These are phyloP conservation scores for Calocybe indica DNA, from an alignment of 768 basidiomycete species.

Conservation along the genomic window DNA sequence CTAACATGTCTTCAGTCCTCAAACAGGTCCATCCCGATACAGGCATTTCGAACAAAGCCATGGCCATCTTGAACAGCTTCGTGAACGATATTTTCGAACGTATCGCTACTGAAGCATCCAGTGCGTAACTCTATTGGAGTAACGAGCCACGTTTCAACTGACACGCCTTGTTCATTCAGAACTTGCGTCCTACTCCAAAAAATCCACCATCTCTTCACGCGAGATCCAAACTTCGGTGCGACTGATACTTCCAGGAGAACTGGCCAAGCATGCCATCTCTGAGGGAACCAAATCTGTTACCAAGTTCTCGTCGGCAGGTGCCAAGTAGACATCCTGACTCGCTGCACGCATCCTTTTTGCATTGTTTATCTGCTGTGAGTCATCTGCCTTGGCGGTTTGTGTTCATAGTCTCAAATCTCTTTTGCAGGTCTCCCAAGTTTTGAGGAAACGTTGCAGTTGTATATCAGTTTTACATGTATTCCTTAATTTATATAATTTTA, in stretches of 20 bases:
- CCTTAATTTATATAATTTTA: too few relatives aligned
- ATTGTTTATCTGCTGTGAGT: not conserved
- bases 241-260: conserved; percentile 93
- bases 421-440: not conserved
- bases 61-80: conserved; percentile 89
- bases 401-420: not conserved
- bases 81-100: conserved; percentile 95
- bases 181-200: conserved; percentile 97
- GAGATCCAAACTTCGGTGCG: conserved; percentile 98
- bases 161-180: conserved; percentile 36
- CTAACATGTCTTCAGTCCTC: conserved; percentile 51
- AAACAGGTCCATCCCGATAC: conserved; percentile 98
- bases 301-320: conserved; percentile 55
- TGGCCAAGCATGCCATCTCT: conserved; percentile 97
- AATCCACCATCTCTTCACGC: conserved; percentile 96
- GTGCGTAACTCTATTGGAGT: conserved; percentile 33
- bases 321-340: conserved; percentile 33
- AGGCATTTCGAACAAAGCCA: conserved; percentile 97
- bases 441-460: too few relatives aligned
- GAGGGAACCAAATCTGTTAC: conserved; percentile 71
- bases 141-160: not conserved
- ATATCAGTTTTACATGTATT: too few relatives aligned
- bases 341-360: not conserved
- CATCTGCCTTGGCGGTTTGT: not conserved
- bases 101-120: conserved; percentile 85